These are phyloP conservation scores for Penicillium ucsense DNA, from an alignment of 495 filamentous ascomycete species.

Conservation along the genomic window DNA sequence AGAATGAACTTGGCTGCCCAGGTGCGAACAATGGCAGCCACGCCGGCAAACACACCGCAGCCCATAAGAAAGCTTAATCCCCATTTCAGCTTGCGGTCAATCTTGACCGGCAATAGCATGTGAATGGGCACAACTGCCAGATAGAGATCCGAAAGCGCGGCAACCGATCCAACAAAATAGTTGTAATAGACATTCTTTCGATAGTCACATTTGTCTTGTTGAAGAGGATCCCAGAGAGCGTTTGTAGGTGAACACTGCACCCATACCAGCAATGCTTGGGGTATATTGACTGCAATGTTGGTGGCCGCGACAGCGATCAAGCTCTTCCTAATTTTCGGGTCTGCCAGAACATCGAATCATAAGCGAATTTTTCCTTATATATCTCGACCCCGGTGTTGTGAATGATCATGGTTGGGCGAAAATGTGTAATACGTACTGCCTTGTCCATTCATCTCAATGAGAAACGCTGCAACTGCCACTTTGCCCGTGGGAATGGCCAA, in stretches of 20 bases:
- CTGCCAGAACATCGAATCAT: background rate
- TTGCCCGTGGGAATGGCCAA: slow-evolving; percentile 18
- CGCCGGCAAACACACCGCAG: slow-evolving; percentile 17
- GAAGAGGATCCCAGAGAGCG: slow-evolving; percentile 15
- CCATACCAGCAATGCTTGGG: slow-evolving; percentile 15
- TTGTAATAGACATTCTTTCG: slow-evolving; percentile 17
- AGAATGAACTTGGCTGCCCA: slow-evolving; percentile 19
- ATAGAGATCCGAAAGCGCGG: slow-evolving; percentile 16
- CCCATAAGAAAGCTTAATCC: slow-evolving; percentile 20
- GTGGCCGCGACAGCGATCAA: slow-evolving; percentile 13
- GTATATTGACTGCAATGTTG: slow-evolving; percentile 17
- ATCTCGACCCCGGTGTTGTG: background rate
- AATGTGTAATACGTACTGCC: slow-evolving; percentile 7
- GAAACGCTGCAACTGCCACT: slow-evolving; percentile 15
- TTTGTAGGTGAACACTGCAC: slow-evolving; percentile 14
- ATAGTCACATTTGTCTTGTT: slow-evolving; percentile 12
- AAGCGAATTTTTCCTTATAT: no score
- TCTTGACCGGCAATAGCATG: slow-evolving; percentile 14
- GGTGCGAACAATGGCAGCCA: slow-evolving; percentile 16
- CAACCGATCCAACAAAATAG: slow-evolving; percentile 16
- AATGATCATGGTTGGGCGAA: background rate
- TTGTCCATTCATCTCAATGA: slow-evolving; percentile 19
- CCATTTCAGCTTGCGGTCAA: slow-evolving; percentile 20
- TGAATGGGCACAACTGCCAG: slow-evolving; percentile 17
- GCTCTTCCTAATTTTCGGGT: slow-evolving; percentile 16